A percentile compares a stretch with the other conserved stretches of the same genome.
phyloP scores from a whole-genome alignment of 73 alveolate genomes.

The Paramecium octaurelia region DNA sequence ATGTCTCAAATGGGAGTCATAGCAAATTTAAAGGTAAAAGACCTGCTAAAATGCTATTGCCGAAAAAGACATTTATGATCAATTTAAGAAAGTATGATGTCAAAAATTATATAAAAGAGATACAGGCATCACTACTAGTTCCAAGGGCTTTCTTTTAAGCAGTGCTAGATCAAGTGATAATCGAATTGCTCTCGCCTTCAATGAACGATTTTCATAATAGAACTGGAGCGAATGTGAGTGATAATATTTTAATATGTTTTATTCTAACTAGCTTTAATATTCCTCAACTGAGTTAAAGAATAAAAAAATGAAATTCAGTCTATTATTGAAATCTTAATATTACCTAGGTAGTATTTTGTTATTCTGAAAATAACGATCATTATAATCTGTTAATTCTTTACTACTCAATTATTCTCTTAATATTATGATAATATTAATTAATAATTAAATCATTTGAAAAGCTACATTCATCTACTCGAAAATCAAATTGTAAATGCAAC shows the following conservation, averaged over 20 bases:
- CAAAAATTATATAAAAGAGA: background rate
- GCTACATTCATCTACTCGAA: no score
- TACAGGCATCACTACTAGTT: background rate
- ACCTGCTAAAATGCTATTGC: background rate
- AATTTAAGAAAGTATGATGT: background rate
- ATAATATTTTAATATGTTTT: background rate
- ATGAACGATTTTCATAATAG: background rate
- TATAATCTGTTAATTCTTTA: background rate
- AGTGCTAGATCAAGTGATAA: conserved; percentile 23
- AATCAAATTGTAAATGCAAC: background rate
- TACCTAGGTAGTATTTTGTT: no score
- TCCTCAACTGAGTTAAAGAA: background rate
- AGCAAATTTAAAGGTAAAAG: background rate
- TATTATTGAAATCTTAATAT: no score
- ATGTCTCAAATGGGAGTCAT: background rate
- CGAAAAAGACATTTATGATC: background rate
- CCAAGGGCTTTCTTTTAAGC: background rate
- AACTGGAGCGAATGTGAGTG: background rate
- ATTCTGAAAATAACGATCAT: background rate
- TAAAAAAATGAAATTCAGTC: background rate
- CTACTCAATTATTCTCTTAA: background rate
- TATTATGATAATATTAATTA: background rate
- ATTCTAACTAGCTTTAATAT: background rate
- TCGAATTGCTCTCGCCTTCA: background rate
- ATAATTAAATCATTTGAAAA: no score